phyloP scores from a whole-genome alignment of 1,284 basidiomycete species.

The Microbotryum violaceum region DNA sequence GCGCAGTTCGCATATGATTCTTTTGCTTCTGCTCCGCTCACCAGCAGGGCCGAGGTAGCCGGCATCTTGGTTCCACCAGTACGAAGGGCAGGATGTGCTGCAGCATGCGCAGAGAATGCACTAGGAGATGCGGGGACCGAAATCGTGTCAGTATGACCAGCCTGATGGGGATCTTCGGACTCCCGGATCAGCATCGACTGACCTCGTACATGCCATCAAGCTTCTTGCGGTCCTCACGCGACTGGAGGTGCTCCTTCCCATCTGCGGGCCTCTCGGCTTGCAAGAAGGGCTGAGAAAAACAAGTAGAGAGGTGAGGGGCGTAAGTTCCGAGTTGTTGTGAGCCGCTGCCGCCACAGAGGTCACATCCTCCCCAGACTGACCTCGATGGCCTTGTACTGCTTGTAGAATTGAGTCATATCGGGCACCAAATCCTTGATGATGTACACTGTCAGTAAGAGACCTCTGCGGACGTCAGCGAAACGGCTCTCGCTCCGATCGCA shows the following conservation, averaged over 20 bases:
- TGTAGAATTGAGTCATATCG: constrained; percentile 73
- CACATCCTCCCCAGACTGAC: constrained; percentile 38
- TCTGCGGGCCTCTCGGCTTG: constrained; percentile 84
- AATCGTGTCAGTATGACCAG: neutral
- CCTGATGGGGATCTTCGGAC: neutral
- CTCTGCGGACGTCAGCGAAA: no score
- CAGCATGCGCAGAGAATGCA: constrained; percentile 84
- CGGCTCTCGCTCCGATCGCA: neutral
- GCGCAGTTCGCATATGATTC: no score
- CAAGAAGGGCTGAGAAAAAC: constrained; percentile 55
- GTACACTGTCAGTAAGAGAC: constrained; percentile 61
- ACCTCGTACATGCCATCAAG: constrained; percentile 95
- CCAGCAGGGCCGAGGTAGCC: constrained; percentile 87
- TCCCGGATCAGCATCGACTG: neutral
- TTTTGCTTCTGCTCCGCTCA: neutral
- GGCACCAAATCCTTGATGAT: constrained; percentile 97
- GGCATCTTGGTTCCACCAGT: constrained; percentile 94
- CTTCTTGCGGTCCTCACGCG: constrained; percentile 84
- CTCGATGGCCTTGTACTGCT: constrained; percentile 99
- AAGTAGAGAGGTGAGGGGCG: constrained; percentile 4
- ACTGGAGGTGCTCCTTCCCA: constrained; percentile 73
- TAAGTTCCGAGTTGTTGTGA: constrained; percentile 30
- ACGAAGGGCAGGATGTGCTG: constrained; percentile 80
- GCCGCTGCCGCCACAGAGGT: no score
- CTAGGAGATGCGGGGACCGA: constrained; percentile 31